phyloP scores from a whole-genome alignment of 768 basidiomycete species.

The Hericium alpestre region DNA sequence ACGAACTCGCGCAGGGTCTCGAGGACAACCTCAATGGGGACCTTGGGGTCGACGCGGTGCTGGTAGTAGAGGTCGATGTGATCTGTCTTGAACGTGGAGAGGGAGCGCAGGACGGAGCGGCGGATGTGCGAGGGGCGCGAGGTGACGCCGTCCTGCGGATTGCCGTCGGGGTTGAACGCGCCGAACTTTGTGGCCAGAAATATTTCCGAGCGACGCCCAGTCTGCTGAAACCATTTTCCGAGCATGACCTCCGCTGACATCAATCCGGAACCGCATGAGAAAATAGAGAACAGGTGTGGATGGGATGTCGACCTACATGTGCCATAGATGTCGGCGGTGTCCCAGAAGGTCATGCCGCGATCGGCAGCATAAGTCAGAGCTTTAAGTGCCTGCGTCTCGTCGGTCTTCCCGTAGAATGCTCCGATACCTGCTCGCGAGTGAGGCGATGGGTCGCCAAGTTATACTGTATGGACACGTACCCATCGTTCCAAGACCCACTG shows the following conservation, averaged over 20 bases:
- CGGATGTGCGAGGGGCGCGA: slow-evolving; percentile 18
- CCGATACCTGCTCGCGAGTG: too few relatives aligned
- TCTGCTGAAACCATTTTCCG: slow-evolving; percentile 45
- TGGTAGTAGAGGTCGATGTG: slow-evolving; percentile 24
- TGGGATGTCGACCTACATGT: too few relatives aligned
- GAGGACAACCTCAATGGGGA: not conserved
- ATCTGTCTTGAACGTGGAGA: slow-evolving; percentile 19
- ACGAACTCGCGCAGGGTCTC: not conserved
- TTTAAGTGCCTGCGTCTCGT: too few relatives aligned
- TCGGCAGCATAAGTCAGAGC: slow-evolving; percentile 5
- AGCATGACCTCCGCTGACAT: slow-evolving; percentile 33
- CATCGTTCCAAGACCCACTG: too few relatives aligned
- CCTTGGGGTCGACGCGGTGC: slow-evolving; percentile 15
- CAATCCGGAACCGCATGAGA: too few relatives aligned
- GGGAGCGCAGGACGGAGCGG: slow-evolving; percentile 16
- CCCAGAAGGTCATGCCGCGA: slow-evolving; percentile 35
- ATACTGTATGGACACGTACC: too few relatives aligned
- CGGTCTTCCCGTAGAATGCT: too few relatives aligned
- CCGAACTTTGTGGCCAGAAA: slow-evolving; percentile 34
- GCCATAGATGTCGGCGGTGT: slow-evolving; percentile 32
- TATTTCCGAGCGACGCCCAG: slow-evolving; percentile 40
- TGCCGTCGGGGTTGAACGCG: slow-evolving; percentile 4
- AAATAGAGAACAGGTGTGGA: too few relatives aligned
- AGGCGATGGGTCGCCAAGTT: too few relatives aligned
- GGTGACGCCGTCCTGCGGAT: slow-evolving; percentile 11